Evolutionary conservation across 2,329 filamentous ascomycete species (phyloP), one percentile per base, ranked within the genome.

Genomic region (Fusarium nematophilum): DNA sequence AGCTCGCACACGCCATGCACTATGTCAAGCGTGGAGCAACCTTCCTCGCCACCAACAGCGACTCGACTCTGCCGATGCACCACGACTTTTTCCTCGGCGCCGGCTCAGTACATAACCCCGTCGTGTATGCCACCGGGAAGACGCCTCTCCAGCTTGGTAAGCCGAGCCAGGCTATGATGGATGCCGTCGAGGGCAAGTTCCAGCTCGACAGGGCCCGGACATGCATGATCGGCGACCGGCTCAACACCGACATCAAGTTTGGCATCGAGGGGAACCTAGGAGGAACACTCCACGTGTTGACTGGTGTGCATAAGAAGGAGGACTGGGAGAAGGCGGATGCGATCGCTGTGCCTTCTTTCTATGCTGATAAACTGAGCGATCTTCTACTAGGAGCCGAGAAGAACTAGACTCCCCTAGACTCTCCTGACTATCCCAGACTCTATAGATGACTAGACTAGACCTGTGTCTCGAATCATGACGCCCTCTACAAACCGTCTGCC

Each of bases 131-230:
- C 81, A 81, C 85, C 4, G 82, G 81, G 14, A 78, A 86, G 72
- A 82, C 90, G 68, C 94, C 95, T 1, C 77, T 92, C 26, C 88
- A 91, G 3, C 79, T 98, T 33, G 95, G 95, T 1, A 99, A 99
- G 79, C 95, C 95, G 3, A 97, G 92, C 73, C 93, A 97, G 79
- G 94, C 94, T 4, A 99, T 99, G 95, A 97, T 99, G 94, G 94
- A 98, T 75, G 93, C 95, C 3, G 90, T 99, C 53, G 94, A 98
- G 80, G 94, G 94, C 54, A 97, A 96, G 76, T 97, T 98, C 75
- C 84, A 90, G 65, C 90, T 99, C 48, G 89, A 98, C 74, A 86
- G 93, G 30, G 86, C 83, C 57, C 87, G 87, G 66, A 91, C 95
- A 1, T 98, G 95, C 77, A 99, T 99, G 95, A 86, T 99, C 36